phyloP scores from a whole-genome alignment of 441 rosid species.

The Pelargonium fulgidum region DNA sequence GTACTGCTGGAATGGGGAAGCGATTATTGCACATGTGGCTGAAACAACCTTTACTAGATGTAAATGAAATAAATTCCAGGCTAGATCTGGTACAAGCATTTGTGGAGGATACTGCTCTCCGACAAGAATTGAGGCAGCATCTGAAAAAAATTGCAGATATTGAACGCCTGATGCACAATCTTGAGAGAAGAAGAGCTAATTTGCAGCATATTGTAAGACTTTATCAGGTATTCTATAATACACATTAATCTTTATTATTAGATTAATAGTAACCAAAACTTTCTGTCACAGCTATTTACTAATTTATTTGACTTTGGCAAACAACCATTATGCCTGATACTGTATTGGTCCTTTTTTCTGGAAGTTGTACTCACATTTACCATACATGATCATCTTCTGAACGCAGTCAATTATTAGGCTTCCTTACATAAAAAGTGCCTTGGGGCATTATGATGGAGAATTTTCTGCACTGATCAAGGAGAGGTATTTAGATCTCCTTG shows the following conservation, averaged over 20 bases:
- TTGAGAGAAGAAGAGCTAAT: conserved; percentile 68
- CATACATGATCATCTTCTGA: conserved; percentile 18
- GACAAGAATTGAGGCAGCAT: conserved; percentile 93
- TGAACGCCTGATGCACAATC: conserved; percentile 59
- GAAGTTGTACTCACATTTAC: neutral
- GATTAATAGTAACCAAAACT: neutral
- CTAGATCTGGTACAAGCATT: conserved; percentile 88
- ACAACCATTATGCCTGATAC: neutral
- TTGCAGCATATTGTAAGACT: conserved; percentile 87
- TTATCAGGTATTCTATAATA: conserved; percentile 55
- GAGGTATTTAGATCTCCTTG: conserved; percentile 54
- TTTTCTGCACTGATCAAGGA: conserved; percentile 63
- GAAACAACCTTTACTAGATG: conserved; percentile 86
- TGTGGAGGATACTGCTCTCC: conserved; percentile 83
- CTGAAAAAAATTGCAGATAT: conserved; percentile 82
- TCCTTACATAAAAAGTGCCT: conserved; percentile 70
- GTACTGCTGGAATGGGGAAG: conserved; percentile 97
- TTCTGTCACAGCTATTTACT: neutral
- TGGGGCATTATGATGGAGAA: conserved; percentile 57
- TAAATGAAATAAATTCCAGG: conserved; percentile 61
- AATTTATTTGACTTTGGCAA: neutral
- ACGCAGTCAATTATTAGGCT: conserved; percentile 83
- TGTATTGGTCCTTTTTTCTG: conserved; percentile 1
- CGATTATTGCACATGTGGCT: conserved; percentile 93
- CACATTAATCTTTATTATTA: neutral